Conservation (phyloP, 768 basidiomycete genomes). For the Clavulina sp. region DNA sequence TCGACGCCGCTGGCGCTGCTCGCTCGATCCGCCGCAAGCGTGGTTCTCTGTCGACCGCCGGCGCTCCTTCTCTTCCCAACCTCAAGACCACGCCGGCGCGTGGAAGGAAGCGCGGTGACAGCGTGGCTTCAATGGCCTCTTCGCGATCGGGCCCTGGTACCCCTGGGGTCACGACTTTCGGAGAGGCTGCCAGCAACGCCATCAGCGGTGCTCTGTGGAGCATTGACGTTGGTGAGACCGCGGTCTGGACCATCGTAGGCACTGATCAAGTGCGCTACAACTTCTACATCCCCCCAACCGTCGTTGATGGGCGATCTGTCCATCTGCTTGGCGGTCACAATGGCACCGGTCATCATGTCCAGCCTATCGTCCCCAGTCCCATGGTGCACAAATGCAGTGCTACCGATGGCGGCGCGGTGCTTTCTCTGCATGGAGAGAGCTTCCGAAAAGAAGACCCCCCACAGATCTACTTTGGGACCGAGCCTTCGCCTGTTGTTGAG, state of each 20-base stretch:
- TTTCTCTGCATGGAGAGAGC: constrained; percentile 80
- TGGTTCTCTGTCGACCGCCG: constrained; percentile 31
- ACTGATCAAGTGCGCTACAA: constrained; percentile 83
- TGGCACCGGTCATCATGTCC: constrained; percentile 4
- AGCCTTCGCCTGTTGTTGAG: constrained; percentile 75
- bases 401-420: constrained; percentile 32
- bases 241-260: constrained; percentile 92
- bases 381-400: constrained; percentile 63
- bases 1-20: constrained; percentile 71
- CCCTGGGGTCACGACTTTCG: constrained; percentile 28
- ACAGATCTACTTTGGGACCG: constrained; percentile 70
- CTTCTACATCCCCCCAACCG: constrained; percentile 74
- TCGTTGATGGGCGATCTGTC: constrained; percentile 30
- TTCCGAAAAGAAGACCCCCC: constrained; percentile 71
- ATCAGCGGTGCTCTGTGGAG: constrained; percentile 65
- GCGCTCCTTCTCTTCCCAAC: constrained; percentile 17
- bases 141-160: constrained; percentile 48
- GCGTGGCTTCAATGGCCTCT: constrained; percentile 48
- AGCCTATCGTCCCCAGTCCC: constrained; percentile 68
- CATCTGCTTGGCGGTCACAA: constrained; percentile 1
- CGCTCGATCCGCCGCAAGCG: constrained; percentile 53
- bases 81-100: constrained; percentile 43
- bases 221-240: constrained; percentile 83
- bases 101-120: constrained; percentile 54
- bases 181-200: constrained; percentile 22